Evolutionary conservation across 108 stramenopile genomes (phyloP).

Genomic region (Bacterosira constricta): DNA sequence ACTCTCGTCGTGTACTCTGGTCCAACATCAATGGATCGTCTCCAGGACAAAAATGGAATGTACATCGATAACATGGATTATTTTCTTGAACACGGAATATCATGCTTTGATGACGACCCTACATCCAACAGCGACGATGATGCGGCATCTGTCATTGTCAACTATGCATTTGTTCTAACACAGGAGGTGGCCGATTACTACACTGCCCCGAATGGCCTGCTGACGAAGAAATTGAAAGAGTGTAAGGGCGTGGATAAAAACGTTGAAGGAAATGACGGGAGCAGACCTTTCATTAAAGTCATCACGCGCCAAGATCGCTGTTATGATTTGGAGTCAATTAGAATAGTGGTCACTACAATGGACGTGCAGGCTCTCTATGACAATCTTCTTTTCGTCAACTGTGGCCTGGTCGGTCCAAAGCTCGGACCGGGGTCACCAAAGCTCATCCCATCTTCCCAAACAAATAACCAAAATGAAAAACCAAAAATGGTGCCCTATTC

Average conservation of each 20-base stretch:
- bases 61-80: slow-evolving; percentile 57
- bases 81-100: slow-evolving; percentile 50
- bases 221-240: slow-evolving; percentile 34
- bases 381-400: slow-evolving; percentile 44
- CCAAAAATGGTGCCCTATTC: slow-evolving; percentile 36
- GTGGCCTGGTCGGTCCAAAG: slow-evolving; percentile 45
- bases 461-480: neutral
- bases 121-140: neutral
- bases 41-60: slow-evolving; percentile 51
- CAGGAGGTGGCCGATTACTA: slow-evolving; percentile 43
- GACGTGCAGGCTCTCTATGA: slow-evolving; percentile 34
- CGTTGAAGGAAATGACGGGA: neutral
- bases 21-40: slow-evolving; percentile 47
- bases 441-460: slow-evolving; percentile 26
- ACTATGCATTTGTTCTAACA: slow-evolving; percentile 40
- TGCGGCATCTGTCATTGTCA: slow-evolving; percentile 17
- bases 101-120: slow-evolving; percentile 33
- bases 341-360: slow-evolving; percentile 21
- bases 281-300: slow-evolving; percentile 25
- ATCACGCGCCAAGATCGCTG: slow-evolving; percentile 44
- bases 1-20: slow-evolving; percentile 55
- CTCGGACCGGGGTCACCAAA: slow-evolving; percentile 45
- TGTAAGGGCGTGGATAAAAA: slow-evolving; percentile 10
- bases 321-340: slow-evolving; percentile 49
- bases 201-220: slow-evolving; percentile 14